These are phyloP conservation scores for Sporothrix curviconia DNA, from an alignment of 2,329 filamentous ascomycete species.

Conservation along the genomic window DNA sequence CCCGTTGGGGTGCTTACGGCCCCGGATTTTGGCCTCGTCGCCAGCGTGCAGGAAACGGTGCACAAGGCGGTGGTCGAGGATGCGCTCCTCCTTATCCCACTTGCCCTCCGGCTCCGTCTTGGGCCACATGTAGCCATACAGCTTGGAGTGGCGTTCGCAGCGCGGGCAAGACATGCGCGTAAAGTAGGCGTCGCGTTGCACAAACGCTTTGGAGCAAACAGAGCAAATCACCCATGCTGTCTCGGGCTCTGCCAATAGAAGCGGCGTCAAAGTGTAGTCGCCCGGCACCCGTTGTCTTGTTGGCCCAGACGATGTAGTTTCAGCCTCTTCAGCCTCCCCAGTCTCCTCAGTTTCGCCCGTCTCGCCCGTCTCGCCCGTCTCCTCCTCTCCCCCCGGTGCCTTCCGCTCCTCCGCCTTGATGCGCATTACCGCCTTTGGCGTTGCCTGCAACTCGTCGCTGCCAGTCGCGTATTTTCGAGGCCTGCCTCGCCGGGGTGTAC, in stretches of 20 bases:
- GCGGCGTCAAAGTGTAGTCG: conserved; percentile 75
- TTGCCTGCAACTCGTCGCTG: neutral
- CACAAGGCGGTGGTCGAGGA: conserved; percentile 80
- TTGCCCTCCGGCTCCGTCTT: conserved; percentile 80
- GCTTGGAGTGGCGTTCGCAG: conserved; percentile 89
- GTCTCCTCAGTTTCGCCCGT: too few relatives aligned
- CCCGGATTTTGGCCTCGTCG: conserved; percentile 55
- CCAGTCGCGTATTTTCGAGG: conserved; percentile 1
- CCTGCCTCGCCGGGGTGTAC: neutral
- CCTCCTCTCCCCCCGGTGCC: too few relatives aligned
- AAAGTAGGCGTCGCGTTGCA: conserved; percentile 81
- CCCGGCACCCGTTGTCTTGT: conserved; percentile 49
- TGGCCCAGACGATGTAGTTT: neutral
- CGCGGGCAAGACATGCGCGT: conserved; percentile 81
- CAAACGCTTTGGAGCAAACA: conserved; percentile 74
- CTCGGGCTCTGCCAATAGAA: conserved; percentile 65
- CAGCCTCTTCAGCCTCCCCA: neutral
- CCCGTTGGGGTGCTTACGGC: conserved; percentile 24
- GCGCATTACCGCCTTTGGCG: neutral
- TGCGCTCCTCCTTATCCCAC: conserved; percentile 61
- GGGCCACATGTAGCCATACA: conserved; percentile 93
- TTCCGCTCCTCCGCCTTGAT: neutral
- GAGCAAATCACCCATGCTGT: conserved; percentile 86
- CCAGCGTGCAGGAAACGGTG: conserved; percentile 73
- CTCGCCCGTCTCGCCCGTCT: neutral